Evolutionary conservation across 1,284 basidiomycete species (phyloP).

Genomic region (Moesziomyces sp.): DNA sequence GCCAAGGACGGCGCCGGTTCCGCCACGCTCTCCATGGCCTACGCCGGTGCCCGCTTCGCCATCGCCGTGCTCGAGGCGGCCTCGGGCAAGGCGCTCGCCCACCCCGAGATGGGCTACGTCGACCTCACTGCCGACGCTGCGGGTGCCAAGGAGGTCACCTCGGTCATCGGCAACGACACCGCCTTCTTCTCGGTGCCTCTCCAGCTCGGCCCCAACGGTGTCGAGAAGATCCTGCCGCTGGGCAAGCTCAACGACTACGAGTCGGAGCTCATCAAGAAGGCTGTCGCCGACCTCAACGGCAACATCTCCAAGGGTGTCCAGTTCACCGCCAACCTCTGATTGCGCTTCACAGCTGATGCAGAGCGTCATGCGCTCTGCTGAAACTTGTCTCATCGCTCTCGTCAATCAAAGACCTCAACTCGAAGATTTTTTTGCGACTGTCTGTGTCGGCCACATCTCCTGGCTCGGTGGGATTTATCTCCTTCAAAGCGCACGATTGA

Average conservation of each 20-base stretch:
- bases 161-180: constrained; percentile 57
- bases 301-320: constrained; percentile 71
- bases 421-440: too few relatives aligned
- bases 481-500: too few relatives aligned
- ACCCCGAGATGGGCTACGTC: constrained; percentile 64
- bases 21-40: constrained; percentile 93
- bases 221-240: constrained; percentile 72
- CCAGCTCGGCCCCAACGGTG: constrained; percentile 68
- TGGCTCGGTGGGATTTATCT: too few relatives aligned
- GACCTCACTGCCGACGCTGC: constrained; percentile 59
- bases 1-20: constrained; percentile 89
- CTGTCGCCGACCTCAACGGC: constrained; percentile 71
- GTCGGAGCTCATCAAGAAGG: constrained; percentile 70
- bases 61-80: constrained; percentile 62
- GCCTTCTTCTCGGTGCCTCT: constrained; percentile 66
- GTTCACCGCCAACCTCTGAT: constrained; percentile 50
- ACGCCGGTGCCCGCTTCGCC: constrained; percentile 70
- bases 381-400: too few relatives aligned
- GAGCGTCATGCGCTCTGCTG: too few relatives aligned
- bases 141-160: constrained; percentile 58
- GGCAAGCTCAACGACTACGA: constrained; percentile 71
- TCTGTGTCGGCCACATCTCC: too few relatives aligned
- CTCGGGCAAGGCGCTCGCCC: constrained; percentile 50
- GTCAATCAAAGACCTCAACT: too few relatives aligned
- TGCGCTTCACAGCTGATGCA: too few relatives aligned